Percentiles rank a stretch among this genome's conserved stretches.
Conservation (phyloP, 2,329 filamentous ascomycete species). For the Fusarium compactum region DNA sequence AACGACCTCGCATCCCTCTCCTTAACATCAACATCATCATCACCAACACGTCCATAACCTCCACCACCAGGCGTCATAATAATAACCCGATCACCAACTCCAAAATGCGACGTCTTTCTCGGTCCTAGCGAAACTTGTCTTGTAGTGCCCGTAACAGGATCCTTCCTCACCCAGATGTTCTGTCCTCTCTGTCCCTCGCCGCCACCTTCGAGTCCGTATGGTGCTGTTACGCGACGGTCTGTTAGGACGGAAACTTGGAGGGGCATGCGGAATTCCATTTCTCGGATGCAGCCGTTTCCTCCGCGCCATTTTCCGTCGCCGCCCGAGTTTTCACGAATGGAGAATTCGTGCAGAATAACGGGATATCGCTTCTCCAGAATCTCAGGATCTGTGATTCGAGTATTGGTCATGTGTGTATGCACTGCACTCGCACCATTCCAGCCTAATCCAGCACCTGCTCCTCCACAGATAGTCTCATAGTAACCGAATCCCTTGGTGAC, state of each 20-base stretch:
- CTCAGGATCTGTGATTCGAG: conserved; percentile 54
- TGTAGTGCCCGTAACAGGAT: conserved; percentile 48
- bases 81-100: conserved; percentile 43
- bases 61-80: conserved; percentile 47
- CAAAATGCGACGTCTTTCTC: conserved; percentile 39
- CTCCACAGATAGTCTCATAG: conserved; percentile 54
- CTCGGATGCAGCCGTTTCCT: conserved; percentile 81
- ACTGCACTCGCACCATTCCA: conserved; percentile 51
- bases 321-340: conserved; percentile 54
- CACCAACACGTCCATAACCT: conserved; percentile 33
- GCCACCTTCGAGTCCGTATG: conserved; percentile 80
- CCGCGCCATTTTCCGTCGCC: conserved; percentile 75
- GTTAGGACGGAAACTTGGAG: conserved; percentile 83
- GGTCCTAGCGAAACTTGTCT: conserved; percentile 47
- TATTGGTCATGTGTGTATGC: conserved; percentile 55
- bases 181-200: conserved; percentile 75
- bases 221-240: conserved; percentile 79
- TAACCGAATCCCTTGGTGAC: conserved; percentile 51
- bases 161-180: conserved; percentile 72
- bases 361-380: conserved; percentile 54
- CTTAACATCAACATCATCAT: neutral
- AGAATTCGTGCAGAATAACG: conserved; percentile 50
- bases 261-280: conserved; percentile 84
- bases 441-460: conserved; percentile 47
- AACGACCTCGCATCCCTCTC: conserved; percentile 26